Base-by-base conservation (phyloP, 1,139 yeast species). In the Geotrichum carabidarum region DNA sequence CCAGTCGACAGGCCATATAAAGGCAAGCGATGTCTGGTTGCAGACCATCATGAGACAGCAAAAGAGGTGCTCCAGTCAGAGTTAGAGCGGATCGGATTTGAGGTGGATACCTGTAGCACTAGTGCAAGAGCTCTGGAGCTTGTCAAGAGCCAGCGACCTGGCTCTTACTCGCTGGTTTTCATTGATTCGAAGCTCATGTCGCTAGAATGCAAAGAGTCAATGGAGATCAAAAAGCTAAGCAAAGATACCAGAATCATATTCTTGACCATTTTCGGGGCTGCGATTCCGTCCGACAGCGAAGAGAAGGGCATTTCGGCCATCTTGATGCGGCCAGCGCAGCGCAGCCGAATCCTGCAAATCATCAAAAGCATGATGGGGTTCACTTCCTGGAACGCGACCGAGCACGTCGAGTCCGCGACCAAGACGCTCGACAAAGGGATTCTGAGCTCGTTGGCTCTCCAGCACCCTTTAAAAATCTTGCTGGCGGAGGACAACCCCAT, bases 401-500 rank as follows among this genome's bases (percentile, higher is more conserved):
- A 57, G 41, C 64, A 61, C 46, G 60, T 60, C 48, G 58, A 57
- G 53, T 60, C 59, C 37, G 62, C 63, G 3, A 55, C 61, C 43
- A 59, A 63, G 12, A 61, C 64, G 17, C 61, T 53, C 31, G 51
- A 48, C 18, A 48, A 48, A 37, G 64, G 64, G n/a, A 61, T 63
- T 61, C 55, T 62, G 14, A 58, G 59, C 50, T 58, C 65, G 18
- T 51, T 64, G 30, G 73, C 76, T 0, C 68, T 66, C 6, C 65
- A 64, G 22, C 71, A 70, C 54, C 82, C 83, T 5, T 65, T 79
- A 38, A 65, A 71, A 50, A 78, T 79, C 38, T 63, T 80, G 38
- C 65, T 80, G 9, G 83, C 82, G 0, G 84, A 79, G 62, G 84
- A 79, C 60, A 79, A 79, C 58, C 62, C 75, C 43, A 72, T 79